Percentiles rank a stretch among this genome's conserved stretches.
phyloP scores from a whole-genome alignment of 805 yeast genomes.

The Maudiozyma serrabonitensis region DNA sequence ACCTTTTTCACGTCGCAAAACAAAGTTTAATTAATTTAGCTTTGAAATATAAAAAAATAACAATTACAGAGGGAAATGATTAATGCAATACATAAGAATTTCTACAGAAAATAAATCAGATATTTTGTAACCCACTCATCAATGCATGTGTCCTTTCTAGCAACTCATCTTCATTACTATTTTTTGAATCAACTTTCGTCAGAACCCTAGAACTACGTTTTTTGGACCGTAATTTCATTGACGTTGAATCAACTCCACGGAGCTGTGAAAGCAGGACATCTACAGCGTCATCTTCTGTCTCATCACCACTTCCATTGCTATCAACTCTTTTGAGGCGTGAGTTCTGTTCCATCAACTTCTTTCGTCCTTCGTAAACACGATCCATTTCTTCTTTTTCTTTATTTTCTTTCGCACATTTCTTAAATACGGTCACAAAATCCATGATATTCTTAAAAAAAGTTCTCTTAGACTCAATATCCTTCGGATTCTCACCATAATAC shows the following conservation, averaged over 20 bases:
- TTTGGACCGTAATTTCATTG: slow-evolving; percentile 11
- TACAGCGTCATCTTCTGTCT: slow-evolving; percentile 14
- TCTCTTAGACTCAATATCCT: slow-evolving; percentile 43
- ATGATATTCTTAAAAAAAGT: slow-evolving; percentile 54
- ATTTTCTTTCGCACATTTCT: slow-evolving; percentile 56
- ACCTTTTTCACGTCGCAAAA: neutral
- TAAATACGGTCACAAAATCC: slow-evolving; percentile 51
- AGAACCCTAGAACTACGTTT: slow-evolving; percentile 12
- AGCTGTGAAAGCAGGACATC: slow-evolving; percentile 19
- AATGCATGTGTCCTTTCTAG: slow-evolving; percentile 23
- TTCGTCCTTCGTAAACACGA: slow-evolving; percentile 53
- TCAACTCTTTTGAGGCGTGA: neutral
- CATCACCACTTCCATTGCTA: slow-evolving; percentile 3
- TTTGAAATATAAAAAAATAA: too few relatives aligned
- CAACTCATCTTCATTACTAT: slow-evolving; percentile 4
- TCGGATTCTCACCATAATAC: slow-evolving; percentile 62
- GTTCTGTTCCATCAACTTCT: slow-evolving; percentile 35
- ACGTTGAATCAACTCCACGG: slow-evolving; percentile 16
- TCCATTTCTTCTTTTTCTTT: slow-evolving; percentile 59
- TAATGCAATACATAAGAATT: neutral
- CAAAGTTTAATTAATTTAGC: too few relatives aligned
- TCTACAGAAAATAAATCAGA: slow-evolving; percentile 5
- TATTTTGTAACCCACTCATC: slow-evolving; percentile 22
- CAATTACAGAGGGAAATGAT: neutral
- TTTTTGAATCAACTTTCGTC: neutral